Base-by-base conservation (phyloP, 2,329 filamentous ascomycete species). In the Cladophialophora immunda region DNA sequence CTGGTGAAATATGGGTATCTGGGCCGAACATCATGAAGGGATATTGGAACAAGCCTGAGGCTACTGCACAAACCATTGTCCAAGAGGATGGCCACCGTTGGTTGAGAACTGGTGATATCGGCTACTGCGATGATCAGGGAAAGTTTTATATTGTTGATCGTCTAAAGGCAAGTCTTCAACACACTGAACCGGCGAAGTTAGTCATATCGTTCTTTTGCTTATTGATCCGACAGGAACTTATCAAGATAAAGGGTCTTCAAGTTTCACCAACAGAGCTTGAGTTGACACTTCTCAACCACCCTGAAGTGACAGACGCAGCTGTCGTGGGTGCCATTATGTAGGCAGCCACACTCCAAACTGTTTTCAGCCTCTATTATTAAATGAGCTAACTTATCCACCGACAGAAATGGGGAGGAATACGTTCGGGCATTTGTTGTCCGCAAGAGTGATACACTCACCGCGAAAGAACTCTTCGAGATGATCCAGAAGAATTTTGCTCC, bases 91-190 rank as follows among this genome's bases (percentile, higher is more conserved):
- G 76, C 8, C 25, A 89, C 93, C 71, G 84, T 83, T 78, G 75
- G 76, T 76, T 77, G 60, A 70, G 64, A 9, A 77, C 76, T 5
- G 74, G 74, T 4, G 74, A 76, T 63, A 53, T 66, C 8, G 75
- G 65, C 2, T 68, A 74, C 15, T 52, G 41, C 15, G 59, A 89
- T 34, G 38, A 59, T 19, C 34, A 65, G 41, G 90, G 90, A 15
- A 90, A 94, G 73, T 89, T 93, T 69, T 94, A 88, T 79, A 92
- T 94, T 74, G 93, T 92, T 0, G 92, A 95, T 75, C 87, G 92
- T 3, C 80, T 90, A 15, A 91, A 65, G 55, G 62, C 38, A 58
- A 65, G 29, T 15, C 1, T 50, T 50, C 19, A 27, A 50, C 17
- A 19, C 9, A 11, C 22, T 7, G 11, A 50, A 50, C 27, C 45